Evolutionary conservation across 345 rosid genomes (phyloP).

Genomic region (Stellera chamaejasme): DNA sequence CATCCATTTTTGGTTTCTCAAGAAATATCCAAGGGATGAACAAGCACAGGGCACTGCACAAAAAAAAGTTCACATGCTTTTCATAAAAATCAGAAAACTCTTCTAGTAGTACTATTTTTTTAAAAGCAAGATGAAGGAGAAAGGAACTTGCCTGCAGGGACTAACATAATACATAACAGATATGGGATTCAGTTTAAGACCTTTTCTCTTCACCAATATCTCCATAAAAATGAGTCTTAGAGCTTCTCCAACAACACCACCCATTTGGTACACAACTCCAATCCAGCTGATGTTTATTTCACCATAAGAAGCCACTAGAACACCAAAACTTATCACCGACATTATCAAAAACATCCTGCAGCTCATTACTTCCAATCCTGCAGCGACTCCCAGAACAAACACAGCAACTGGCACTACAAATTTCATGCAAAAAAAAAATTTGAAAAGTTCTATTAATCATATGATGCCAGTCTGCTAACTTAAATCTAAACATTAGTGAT

Average conservation of each 20-base stretch:
- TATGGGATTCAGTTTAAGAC: slow-evolving; percentile 82
- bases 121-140: slow-evolving; percentile 7
- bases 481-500: too few relatives aligned
- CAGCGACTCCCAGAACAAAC: slow-evolving; percentile 86
- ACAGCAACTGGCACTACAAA: slow-evolving; percentile 98
- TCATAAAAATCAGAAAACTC: slow-evolving; percentile 11
- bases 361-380: slow-evolving; percentile 93
- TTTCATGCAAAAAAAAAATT: slow-evolving; percentile 17
- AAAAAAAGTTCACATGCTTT: slow-evolving; percentile 3
- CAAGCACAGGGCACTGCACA: slow-evolving; percentile 75
- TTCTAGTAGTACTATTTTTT: background rate
- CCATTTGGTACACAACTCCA: slow-evolving; percentile 99
- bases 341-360: slow-evolving; percentile 91
- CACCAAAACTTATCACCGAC: slow-evolving; percentile 94
- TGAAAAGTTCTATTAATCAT: too few relatives aligned
- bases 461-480: too few relatives aligned
- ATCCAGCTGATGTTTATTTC: slow-evolving; percentile 89
- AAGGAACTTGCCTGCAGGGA: slow-evolving; percentile 80
- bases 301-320: slow-evolving; percentile 92
- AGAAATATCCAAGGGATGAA: slow-evolving; percentile 93
- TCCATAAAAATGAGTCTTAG: slow-evolving; percentile 90
- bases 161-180: slow-evolving; percentile 94
- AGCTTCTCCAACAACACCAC: slow-evolving; percentile 97
- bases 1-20: slow-evolving; percentile 87
- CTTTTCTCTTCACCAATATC: slow-evolving; percentile 88